phyloP scores from a whole-genome alignment of 1,284 basidiomycete species.

The Puccinia sorghi region DNA sequence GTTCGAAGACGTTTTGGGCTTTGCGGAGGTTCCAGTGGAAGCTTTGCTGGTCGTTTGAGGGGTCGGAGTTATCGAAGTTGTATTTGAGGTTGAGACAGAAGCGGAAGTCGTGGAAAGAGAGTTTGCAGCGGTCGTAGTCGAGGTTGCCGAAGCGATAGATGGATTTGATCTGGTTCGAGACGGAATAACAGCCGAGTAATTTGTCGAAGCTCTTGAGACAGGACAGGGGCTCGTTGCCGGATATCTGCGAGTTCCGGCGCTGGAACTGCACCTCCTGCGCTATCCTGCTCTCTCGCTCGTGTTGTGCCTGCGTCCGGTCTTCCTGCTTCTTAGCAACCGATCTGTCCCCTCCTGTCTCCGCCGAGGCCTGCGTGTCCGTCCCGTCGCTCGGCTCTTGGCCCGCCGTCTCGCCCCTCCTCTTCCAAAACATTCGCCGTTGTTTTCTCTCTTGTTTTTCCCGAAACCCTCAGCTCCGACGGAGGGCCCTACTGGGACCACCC shows the following conservation, averaged over 20 bases:
- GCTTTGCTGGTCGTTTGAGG: background rate
- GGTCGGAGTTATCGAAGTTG: conserved; percentile 20
- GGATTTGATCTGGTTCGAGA: conserved; percentile 46
- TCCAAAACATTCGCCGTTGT: too few species aligned
- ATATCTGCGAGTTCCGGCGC: conserved; percentile 27
- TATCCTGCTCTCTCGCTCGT: conserved; percentile 5
- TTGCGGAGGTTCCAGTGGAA: conserved; percentile 36
- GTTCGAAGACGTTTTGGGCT: conserved; percentile 39
- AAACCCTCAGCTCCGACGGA: too few species aligned
- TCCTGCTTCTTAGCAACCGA: background rate
- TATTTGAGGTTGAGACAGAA: conserved; percentile 40
- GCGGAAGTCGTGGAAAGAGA: conserved; percentile 30
- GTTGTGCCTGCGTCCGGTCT: background rate
- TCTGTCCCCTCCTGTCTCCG: too few species aligned
- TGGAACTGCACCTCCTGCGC: conserved; percentile 27
- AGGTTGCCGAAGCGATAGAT: conserved; percentile 46
- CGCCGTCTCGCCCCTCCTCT: too few species aligned
- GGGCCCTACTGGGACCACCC: too few species aligned
- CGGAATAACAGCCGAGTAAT: conserved; percentile 38
- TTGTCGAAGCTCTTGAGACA: conserved; percentile 39
- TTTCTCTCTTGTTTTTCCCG: too few species aligned
- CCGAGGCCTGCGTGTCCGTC: too few species aligned
- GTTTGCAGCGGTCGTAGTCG: conserved; percentile 20
- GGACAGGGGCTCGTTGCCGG: conserved; percentile 47
- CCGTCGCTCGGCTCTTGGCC: too few species aligned